Evolutionary conservation across 352 stramenopile genomes (phyloP).

Genomic region (Globisporangium apiculatum): DNA sequence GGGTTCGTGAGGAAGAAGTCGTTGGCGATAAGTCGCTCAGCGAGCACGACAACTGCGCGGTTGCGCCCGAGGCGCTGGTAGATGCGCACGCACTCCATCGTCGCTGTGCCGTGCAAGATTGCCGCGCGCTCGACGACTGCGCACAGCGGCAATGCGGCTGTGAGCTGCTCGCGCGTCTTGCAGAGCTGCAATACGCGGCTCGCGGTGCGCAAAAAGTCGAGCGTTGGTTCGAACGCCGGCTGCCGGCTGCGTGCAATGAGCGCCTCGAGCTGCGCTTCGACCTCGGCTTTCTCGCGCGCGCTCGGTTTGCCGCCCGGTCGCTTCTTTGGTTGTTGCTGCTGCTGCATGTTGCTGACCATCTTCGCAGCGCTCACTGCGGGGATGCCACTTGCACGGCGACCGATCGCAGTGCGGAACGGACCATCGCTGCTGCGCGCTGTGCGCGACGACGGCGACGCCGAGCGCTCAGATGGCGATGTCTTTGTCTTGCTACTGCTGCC

Average conservation of each 20-base stretch:
- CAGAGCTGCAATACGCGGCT: conserved; percentile 37
- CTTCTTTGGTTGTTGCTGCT: not conserved
- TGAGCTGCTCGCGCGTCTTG: conserved; percentile 44
- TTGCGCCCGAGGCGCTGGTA: conserved; percentile 48
- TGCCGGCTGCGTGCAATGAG: conserved; percentile 28
- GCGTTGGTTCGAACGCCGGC: conserved; percentile 26
- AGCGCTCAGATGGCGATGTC: not conserved
- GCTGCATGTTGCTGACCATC: conserved; percentile 10
- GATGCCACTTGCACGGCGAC: conserved; percentile 5
- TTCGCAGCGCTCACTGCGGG: conserved; percentile 7
- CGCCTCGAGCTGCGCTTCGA: conserved; percentile 26
- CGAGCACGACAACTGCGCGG: conserved; percentile 39
- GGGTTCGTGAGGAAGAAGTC: conserved; percentile 65
- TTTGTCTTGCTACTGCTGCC: not conserved
- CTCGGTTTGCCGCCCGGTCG: conserved; percentile 6
- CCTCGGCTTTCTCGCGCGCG: conserved; percentile 11
- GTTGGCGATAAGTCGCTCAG: conserved; percentile 40
- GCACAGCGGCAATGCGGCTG: conserved; percentile 51
- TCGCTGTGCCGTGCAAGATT: conserved; percentile 29
- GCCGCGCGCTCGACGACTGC: conserved; percentile 30
- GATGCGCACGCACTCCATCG: conserved; percentile 57
- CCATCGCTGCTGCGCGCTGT: not conserved
- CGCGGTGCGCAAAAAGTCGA: conserved; percentile 42
- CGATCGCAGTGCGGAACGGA: conserved; percentile 1
- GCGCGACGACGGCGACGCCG: not conserved